A percentile compares a stretch with the other conserved stretches of the same genome.
Evolutionary conservation across 495 filamentous ascomycete genomes (phyloP).

Genomic region (Neurospora intermedia): DNA sequence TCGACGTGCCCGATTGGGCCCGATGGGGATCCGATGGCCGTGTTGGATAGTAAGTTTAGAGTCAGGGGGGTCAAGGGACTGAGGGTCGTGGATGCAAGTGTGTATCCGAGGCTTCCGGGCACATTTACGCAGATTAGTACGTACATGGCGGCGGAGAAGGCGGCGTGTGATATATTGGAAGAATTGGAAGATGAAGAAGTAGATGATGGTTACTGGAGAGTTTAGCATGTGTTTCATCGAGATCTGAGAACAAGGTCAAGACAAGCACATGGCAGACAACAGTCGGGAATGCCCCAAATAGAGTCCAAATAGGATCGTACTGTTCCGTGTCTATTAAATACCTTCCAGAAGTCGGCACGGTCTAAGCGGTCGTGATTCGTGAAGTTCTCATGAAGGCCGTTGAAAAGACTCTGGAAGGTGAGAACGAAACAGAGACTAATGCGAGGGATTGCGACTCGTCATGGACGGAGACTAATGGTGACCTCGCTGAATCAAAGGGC

Average conservation of each 20-base stretch:
- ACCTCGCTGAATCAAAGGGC: not conserved
- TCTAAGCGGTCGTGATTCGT: not conserved
- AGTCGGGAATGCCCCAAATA: no score
- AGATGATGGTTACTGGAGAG: no score
- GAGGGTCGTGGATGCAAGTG: slow-evolving; percentile 50
- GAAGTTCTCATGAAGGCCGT: not conserved
- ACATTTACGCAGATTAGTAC: slow-evolving; percentile 43
- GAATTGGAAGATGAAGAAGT: not conserved
- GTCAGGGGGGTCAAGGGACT: slow-evolving; percentile 46
- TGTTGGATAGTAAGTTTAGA: slow-evolving; percentile 46
- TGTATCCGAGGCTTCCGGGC: slow-evolving; percentile 48
- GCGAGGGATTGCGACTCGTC: not conserved
- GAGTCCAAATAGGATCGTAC: no score
- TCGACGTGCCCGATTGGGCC: slow-evolving; percentile 44
- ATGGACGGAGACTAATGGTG: not conserved
- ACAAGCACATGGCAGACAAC: no score
- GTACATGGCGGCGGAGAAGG: slow-evolving; percentile 53
- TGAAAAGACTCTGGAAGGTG: not conserved
- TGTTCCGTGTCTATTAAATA: not conserved
- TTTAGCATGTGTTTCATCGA: no score
- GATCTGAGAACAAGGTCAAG: no score
- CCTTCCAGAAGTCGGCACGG: not conserved
- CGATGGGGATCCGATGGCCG: slow-evolving; percentile 44
- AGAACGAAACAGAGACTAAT: not conserved
- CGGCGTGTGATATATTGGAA: slow-evolving; percentile 25